Conservation (phyloP, 495 filamentous ascomycete genomes). For the Penicillium samsonianum region DNA sequence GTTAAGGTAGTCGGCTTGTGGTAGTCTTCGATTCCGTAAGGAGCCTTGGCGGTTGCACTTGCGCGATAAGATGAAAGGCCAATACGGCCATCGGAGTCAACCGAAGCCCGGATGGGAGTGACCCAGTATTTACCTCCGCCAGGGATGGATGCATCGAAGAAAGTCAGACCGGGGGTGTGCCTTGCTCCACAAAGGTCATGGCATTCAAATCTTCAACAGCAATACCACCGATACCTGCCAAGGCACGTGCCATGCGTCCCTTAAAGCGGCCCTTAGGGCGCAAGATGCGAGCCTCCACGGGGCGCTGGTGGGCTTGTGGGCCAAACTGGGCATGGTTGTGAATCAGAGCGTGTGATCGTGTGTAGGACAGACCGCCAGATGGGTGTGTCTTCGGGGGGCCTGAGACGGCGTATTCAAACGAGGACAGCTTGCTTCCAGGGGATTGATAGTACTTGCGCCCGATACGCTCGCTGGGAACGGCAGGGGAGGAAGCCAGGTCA, state of each 20-base stretch:
- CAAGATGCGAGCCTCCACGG: constrained; percentile 71
- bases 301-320: constrained; percentile 62
- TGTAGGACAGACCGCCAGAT: constrained; percentile 85
- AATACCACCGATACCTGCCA: constrained; percentile 55
- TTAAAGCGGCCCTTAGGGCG: constrained; percentile 44
- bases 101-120: constrained; percentile 52
- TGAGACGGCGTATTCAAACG: constrained; percentile 51
- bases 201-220: constrained; percentile 47
- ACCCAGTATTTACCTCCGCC: constrained; percentile 72
- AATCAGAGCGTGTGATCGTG: constrained; percentile 66
- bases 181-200: constrained; percentile 39
- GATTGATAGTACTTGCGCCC: constrained; percentile 40
- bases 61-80: constrained; percentile 50
- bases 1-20: constrained; percentile 27
- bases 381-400: constrained; percentile 87
- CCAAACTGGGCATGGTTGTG: constrained; percentile 84
- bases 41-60: constrained; percentile 44
- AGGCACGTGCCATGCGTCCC: constrained; percentile 35
- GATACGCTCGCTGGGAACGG: constrained; percentile 40
- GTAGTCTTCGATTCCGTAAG: constrained; percentile 50
- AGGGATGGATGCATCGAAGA: constrained; percentile 57
- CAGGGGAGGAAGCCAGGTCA: constrained; percentile 46
- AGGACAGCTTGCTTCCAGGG: constrained; percentile 39
- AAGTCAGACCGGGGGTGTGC: constrained; percentile 41
- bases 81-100: constrained; percentile 63